Evolutionary conservation across 306 rosid genomes (phyloP).

Genomic region (Vicia villosa): DNA sequence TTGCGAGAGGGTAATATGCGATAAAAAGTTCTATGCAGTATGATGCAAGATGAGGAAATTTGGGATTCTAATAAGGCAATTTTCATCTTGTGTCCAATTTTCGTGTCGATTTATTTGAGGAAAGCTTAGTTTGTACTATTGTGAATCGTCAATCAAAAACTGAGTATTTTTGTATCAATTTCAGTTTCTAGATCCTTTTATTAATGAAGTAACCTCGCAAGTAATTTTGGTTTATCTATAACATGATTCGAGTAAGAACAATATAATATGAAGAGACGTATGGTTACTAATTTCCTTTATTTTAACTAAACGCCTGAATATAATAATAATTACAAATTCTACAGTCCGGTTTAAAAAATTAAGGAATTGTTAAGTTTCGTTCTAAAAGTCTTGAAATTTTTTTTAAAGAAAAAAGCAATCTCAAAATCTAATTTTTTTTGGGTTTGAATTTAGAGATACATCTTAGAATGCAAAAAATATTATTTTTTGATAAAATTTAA

Average conservation of each 20-base stretch:
- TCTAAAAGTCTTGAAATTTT: too few species aligned
- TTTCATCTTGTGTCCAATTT: slow-evolving; percentile 14
- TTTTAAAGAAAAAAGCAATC: too few species aligned
- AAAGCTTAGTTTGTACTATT: slow-evolving; percentile 15
- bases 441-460: too few species aligned
- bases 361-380: too few species aligned
- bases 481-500: too few species aligned
- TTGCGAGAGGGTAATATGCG: slow-evolving; percentile 82
- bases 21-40: slow-evolving; percentile 35
- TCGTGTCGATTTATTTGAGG: neutral
- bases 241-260: neutral
- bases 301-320: too few species aligned
- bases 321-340: too few species aligned
- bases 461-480: too few species aligned
- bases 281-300: too few species aligned
- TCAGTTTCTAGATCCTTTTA: neutral
- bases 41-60: slow-evolving; percentile 19
- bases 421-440: too few species aligned
- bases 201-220: neutral
- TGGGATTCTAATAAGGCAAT: slow-evolving; percentile 14
- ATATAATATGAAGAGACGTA: too few species aligned
- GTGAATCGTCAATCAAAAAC: neutral
- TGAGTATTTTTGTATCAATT: neutral
- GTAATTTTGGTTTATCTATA: neutral
- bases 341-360: too few species aligned